Evolutionary conservation across 2,329 filamentous ascomycete species (phyloP).

Genomic region (Scedosporium aurantiacum): DNA sequence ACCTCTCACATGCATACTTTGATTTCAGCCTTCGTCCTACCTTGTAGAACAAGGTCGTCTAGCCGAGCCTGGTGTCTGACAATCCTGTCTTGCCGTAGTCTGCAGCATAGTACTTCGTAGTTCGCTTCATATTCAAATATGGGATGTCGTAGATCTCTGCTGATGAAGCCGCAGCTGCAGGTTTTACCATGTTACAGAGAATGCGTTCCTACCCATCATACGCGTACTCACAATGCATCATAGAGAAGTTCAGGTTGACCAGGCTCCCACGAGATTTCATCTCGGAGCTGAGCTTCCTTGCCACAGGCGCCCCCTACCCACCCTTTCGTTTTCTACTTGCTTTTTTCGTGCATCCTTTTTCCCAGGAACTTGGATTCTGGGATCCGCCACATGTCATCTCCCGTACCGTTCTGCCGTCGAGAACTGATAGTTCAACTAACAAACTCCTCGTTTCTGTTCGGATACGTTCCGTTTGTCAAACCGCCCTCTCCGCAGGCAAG

Average conservation of each 20-base stretch:
- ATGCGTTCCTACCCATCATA: background rate
- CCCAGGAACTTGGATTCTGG: slow-evolving; percentile 3
- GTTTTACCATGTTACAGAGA: slow-evolving; percentile 3
- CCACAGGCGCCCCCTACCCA: background rate
- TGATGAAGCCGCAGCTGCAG: slow-evolving; percentile 5
- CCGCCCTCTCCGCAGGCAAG: background rate
- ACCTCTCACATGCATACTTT: no score
- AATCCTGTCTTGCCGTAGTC: no score
- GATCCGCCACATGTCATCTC: background rate
- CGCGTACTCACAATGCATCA: background rate
- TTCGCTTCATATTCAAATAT: no score
- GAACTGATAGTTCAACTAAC: background rate
- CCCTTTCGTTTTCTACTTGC: background rate
- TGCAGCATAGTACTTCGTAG: no score
- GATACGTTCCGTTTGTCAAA: background rate
- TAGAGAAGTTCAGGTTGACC: background rate
- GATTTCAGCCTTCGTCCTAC: no score
- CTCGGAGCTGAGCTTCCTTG: background rate
- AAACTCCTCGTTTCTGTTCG: background rate
- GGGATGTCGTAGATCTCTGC: slow-evolving; percentile 2
- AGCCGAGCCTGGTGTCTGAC: no score
- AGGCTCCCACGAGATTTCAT: background rate
- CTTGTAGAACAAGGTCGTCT: no score
- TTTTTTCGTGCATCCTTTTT: slow-evolving; percentile 2
- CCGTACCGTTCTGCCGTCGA: background rate